These are phyloP conservation scores for Tricholoma saponaceum DNA, from an alignment of 768 basidiomycete species.

Conservation along the genomic window DNA sequence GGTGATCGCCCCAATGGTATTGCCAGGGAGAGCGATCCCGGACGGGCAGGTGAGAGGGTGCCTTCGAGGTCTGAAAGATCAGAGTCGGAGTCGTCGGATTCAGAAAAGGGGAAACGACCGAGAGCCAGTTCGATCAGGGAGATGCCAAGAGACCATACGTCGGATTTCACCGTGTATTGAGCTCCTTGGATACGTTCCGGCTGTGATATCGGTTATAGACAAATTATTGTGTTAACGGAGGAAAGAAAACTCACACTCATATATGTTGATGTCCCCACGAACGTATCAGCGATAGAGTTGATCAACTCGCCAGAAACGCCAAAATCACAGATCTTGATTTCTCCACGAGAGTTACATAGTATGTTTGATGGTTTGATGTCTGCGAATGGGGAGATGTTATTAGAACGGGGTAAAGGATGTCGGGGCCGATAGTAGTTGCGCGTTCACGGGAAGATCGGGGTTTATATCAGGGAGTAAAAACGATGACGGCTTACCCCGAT, in stretches of 20 bases:
- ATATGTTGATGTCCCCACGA: slow-evolving; percentile 97
- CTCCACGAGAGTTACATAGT: slow-evolving; percentile 86
- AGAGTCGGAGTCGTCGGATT: slow-evolving; percentile 72
- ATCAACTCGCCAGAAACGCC: slow-evolving; percentile 98
- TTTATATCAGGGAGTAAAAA: not conserved
- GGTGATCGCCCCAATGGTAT: slow-evolving; percentile 33
- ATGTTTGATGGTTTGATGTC: slow-evolving; percentile 99
- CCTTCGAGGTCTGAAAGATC: slow-evolving; percentile 79
- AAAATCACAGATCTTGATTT: slow-evolving; percentile 99
- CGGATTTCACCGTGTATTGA: slow-evolving; percentile 97
- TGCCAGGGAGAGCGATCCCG: slow-evolving; percentile 46
- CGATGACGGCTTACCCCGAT: slow-evolving; percentile 67
- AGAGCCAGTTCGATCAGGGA: slow-evolving; percentile 95
- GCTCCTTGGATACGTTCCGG: slow-evolving; percentile 99
- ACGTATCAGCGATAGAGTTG: slow-evolving; percentile 98
- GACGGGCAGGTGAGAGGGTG: slow-evolving; percentile 72
- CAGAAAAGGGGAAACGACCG: slow-evolving; percentile 95
- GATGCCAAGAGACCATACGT: slow-evolving; percentile 98
- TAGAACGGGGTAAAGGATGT: not conserved
- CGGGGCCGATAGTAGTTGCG: not conserved
- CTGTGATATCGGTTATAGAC: slow-evolving; percentile 35
- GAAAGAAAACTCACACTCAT: slow-evolving; percentile 81
- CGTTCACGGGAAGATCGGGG: not conserved
- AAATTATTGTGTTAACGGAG: slow-evolving; percentile 6
- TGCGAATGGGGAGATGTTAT: slow-evolving; percentile 32